A percentile compares a stretch with the other conserved stretches of the same genome.
These are phyloP conservation scores for Rutstroemia sydowiana DNA, from an alignment of 2,329 filamentous ascomycete genomes.

Conservation along the genomic window DNA sequence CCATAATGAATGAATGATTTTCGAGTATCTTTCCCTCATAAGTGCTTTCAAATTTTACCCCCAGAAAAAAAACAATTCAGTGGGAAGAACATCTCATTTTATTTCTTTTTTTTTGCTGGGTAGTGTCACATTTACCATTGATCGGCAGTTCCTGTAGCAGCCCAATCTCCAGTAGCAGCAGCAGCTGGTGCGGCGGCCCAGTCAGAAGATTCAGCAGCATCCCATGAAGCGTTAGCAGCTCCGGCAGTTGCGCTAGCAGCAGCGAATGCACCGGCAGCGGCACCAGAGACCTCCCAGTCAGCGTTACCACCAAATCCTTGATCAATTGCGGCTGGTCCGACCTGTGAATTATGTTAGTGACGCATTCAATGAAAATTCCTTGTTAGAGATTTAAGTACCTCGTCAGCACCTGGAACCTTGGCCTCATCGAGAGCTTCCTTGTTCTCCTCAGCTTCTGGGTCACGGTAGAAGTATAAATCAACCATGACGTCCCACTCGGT, in stretches of 20 bases:
- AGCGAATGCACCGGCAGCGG: slow-evolving; percentile 51
- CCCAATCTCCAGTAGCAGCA: slow-evolving; percentile 40
- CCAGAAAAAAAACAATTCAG: slow-evolving; percentile 25
- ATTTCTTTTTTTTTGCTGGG: slow-evolving; percentile 17
- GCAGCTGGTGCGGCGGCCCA: slow-evolving; percentile 44
- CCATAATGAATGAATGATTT: slow-evolving; percentile 36
- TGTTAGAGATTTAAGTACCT: slow-evolving; percentile 32
- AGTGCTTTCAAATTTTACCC: slow-evolving; percentile 64
- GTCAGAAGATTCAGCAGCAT: slow-evolving; percentile 41
- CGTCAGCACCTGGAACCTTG: slow-evolving; percentile 78
- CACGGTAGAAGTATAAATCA: slow-evolving; percentile 99
- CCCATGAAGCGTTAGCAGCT: slow-evolving; percentile 54
- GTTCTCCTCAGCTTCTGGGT: slow-evolving; percentile 98
- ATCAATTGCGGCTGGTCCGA: slow-evolving; percentile 70
- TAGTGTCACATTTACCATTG: slow-evolving; percentile 28
- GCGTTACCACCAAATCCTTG: slow-evolving; percentile 61
- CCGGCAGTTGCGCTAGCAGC: slow-evolving; percentile 56
- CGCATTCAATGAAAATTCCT: no score
- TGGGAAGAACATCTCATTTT: slow-evolving; percentile 14
- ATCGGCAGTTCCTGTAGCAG: slow-evolving; percentile 42
- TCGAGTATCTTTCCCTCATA: slow-evolving; percentile 99
- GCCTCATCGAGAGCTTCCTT: slow-evolving; percentile 88
- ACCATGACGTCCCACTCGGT: slow-evolving; percentile 99
- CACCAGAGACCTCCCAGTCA: slow-evolving; percentile 70
- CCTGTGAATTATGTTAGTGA: slow-evolving; percentile 27